Conservation (phyloP, 225 moss, liverwort and hornwort species). For the Straminergon stramineum region DNA sequence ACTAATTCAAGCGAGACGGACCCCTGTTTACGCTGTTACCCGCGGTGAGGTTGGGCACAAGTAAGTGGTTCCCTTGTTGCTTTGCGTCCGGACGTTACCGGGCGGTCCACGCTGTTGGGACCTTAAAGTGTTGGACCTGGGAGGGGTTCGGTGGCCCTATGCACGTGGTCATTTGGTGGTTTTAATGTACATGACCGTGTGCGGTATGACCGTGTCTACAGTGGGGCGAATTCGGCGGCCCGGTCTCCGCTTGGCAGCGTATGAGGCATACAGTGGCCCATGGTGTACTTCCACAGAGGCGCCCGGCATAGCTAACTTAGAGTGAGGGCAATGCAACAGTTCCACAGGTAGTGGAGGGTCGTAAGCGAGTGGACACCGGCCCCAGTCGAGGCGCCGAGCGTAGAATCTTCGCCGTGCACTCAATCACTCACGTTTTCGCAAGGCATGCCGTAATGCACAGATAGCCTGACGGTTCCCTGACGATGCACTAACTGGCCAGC, state of each 20-base stretch:
- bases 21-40: background rate
- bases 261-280: background rate
- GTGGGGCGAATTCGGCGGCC: background rate
- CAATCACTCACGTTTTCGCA: background rate
- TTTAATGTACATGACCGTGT: background rate
- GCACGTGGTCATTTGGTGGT: background rate
- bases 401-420: background rate
- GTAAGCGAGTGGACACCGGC: background rate
- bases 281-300: background rate
- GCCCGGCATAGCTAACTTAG: background rate
- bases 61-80: background rate
- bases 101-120: background rate
- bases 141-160: background rate
- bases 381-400: background rate
- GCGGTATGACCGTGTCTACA: background rate
- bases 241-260: too few relatives aligned
- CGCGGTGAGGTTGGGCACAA: background rate
- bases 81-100: background rate
- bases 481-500: background rate
- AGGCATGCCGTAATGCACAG: background rate
- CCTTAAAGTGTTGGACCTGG: background rate
- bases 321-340: background rate
- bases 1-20: background rate
- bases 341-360: background rate
- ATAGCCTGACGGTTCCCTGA: background rate